A percentile compares a stretch with the other conserved stretches of the same genome.
These are phyloP conservation scores for Peronospora tabacina DNA, from an alignment of 352 stramenopile species.

Conservation along the genomic window DNA sequence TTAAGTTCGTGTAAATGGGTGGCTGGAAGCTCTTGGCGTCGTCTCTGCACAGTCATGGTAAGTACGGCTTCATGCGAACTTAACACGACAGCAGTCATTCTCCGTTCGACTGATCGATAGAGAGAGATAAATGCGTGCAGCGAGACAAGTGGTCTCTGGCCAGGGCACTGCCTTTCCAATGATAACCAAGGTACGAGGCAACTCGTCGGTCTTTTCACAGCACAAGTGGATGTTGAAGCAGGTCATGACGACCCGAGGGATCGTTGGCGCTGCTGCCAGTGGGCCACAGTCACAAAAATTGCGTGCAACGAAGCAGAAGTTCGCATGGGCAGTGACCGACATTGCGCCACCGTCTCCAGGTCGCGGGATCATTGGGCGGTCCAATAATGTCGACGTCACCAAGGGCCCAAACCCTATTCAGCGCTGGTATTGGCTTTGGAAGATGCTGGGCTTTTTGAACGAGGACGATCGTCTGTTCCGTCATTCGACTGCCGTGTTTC, in stretches of 20 bases:
- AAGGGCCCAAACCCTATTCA: slow-evolving; percentile 49
- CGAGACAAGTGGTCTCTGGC: slow-evolving; percentile 5
- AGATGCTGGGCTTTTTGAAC: slow-evolving; percentile 83
- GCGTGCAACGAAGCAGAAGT: slow-evolving; percentile 31
- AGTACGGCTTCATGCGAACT: slow-evolving; percentile 4
- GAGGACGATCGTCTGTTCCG: slow-evolving; percentile 73
- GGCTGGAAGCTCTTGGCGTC: not conserved
- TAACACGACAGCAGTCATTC: slow-evolving; percentile 6
- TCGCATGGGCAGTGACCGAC: slow-evolving; percentile 64
- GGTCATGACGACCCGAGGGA: slow-evolving; percentile 1
- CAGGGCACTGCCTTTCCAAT: slow-evolving; percentile 9
- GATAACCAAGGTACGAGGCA: not conserved
- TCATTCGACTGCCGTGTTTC: slow-evolving; percentile 64
- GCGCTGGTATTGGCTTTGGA: slow-evolving; percentile 76
- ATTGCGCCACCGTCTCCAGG: slow-evolving; percentile 73
- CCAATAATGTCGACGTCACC: slow-evolving; percentile 78
- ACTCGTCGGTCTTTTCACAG: slow-evolving; percentile 5
- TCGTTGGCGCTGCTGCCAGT: slow-evolving; percentile 12
- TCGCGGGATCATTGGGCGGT: slow-evolving; percentile 57
- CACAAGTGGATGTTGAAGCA: slow-evolving; percentile 1
- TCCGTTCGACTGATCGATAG: not conserved
- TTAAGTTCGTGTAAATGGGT: not conserved
- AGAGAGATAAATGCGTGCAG: slow-evolving; percentile 11
- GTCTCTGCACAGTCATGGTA: not conserved
- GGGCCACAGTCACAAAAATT: slow-evolving; percentile 4